Percentiles rank a stretch among this genome's conserved stretches.
Evolutionary conservation across 441 rosid genomes (phyloP).

Genomic region (Jatropha multifida): DNA sequence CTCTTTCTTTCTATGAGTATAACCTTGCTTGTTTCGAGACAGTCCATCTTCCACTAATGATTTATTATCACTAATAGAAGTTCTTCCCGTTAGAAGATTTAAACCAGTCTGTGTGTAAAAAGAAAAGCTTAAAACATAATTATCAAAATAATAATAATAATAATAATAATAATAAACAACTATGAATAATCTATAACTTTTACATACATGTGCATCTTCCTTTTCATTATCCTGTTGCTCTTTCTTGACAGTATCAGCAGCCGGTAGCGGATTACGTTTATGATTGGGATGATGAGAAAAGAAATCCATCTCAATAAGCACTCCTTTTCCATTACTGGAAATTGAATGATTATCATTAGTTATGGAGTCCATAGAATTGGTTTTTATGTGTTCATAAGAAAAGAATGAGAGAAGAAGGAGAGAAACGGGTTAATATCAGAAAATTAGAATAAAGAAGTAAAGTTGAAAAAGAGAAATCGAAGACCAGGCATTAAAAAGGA

Average conservation of each 20-base stretch:
- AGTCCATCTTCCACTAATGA: conserved; percentile 62
- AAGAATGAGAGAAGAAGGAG: not conserved
- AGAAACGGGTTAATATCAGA: not conserved
- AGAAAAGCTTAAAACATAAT: not conserved
- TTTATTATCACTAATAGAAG: conserved; percentile 41
- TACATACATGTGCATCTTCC: conserved; percentile 13
- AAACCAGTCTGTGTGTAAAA: conserved; percentile 55
- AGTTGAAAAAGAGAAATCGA: conserved; percentile 18
- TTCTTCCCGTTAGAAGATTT: conserved; percentile 51
- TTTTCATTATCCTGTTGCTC: not conserved
- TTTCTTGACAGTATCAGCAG: conserved; percentile 2
- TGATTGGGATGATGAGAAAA: conserved; percentile 25
- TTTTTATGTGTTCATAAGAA: conserved; percentile 5
- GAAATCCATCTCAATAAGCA: conserved; percentile 44
- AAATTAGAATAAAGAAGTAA: not conserved
- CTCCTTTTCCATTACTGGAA: conserved; percentile 21
- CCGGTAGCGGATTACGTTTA: not conserved
- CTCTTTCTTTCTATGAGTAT: conserved; percentile 44
- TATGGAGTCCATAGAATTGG: not conserved
- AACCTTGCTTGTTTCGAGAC: conserved; percentile 45
- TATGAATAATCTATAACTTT: too few species aligned
- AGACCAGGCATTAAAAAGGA: conserved; percentile 33
- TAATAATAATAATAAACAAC: too few species aligned
- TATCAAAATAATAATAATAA: not conserved
- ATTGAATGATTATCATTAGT: not conserved